These are phyloP conservation scores for Deinandra increscens DNA, from an alignment of 129 eudicot species.

Conservation along the genomic window DNA sequence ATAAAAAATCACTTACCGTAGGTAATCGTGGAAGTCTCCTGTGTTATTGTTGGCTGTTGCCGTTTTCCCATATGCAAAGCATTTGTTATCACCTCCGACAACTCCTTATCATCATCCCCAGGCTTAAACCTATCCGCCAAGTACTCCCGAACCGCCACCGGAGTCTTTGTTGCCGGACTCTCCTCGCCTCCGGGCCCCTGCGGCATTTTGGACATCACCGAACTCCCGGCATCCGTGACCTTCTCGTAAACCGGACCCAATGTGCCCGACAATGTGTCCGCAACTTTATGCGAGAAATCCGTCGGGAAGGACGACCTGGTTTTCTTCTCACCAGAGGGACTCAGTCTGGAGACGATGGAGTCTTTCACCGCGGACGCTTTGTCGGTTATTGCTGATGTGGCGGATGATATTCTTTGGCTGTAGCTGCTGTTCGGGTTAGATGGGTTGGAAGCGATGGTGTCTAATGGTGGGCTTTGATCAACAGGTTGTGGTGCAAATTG, in stretches of 20 bases:
- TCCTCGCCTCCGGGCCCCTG: constrained; percentile 5
- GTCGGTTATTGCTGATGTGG: constrained; percentile 41
- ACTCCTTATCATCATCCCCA: constrained; percentile 63
- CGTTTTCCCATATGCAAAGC: constrained; percentile 30
- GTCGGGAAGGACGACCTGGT: constrained; percentile 22
- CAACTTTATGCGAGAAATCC: constrained; percentile 43
- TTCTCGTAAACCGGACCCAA: constrained; percentile 50
- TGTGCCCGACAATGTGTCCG: constrained; percentile 33
- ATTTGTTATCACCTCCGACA: constrained; percentile 53
- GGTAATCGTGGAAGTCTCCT: constrained; percentile 26
- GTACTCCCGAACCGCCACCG: constrained; percentile 44
- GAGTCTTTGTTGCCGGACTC: background rate
- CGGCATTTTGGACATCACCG: constrained; percentile 38
- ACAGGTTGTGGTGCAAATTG: constrained; percentile 21
- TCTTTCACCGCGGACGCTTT: constrained; percentile 44
- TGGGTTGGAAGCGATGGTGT: constrained; percentile 21
- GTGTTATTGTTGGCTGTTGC: background rate
- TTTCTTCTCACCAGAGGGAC: constrained; percentile 13
- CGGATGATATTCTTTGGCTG: constrained; percentile 37
- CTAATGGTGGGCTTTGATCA: constrained; percentile 27
- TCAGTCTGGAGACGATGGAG: constrained; percentile 42
- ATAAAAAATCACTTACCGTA: too few species aligned
- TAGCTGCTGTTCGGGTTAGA: constrained; percentile 31
- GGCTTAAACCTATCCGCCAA: constrained; percentile 64
- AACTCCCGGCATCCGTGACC: constrained; percentile 38